phyloP scores from a whole-genome alignment of 306 rosid species.

The Prunus mume region DNA sequence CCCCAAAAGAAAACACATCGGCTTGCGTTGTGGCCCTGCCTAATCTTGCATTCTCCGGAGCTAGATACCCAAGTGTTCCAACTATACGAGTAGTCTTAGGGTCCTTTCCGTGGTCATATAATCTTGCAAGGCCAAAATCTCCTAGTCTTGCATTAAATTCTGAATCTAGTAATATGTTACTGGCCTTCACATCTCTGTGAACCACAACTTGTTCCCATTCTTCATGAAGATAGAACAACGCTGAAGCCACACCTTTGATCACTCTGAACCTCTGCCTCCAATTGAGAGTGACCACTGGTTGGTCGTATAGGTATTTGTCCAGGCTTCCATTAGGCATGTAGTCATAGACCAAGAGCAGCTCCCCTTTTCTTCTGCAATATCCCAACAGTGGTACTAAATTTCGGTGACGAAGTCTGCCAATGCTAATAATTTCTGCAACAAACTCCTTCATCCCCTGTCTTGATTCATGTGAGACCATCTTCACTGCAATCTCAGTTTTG shows the following conservation, averaged over 20 bases:
- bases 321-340: background rate
- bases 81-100: background rate
- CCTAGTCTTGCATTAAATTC: background rate
- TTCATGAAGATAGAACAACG: background rate
- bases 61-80: constrained; percentile 3
- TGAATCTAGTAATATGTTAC: background rate
- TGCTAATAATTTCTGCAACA: too few relatives aligned
- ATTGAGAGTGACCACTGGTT: background rate
- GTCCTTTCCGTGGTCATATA: background rate
- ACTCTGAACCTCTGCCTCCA: background rate
- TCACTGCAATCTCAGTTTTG: constrained; percentile 16
- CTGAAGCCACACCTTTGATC: background rate
- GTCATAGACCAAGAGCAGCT: background rate
- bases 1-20: constrained; percentile 5
- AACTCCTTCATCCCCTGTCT: constrained; percentile 20
- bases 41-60: background rate
- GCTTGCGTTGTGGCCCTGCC: background rate
- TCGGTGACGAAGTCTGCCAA: constrained; percentile 9
- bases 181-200: background rate
- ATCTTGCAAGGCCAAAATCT: background rate
- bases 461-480: constrained; percentile 15
- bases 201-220: too few relatives aligned
- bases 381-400: constrained; percentile 4
- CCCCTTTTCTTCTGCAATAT: background rate
- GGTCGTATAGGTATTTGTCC: background rate